These are phyloP conservation scores for Cytospora paraplurivora DNA, from an alignment of 2,329 filamentous ascomycete species.

Conservation along the genomic window DNA sequence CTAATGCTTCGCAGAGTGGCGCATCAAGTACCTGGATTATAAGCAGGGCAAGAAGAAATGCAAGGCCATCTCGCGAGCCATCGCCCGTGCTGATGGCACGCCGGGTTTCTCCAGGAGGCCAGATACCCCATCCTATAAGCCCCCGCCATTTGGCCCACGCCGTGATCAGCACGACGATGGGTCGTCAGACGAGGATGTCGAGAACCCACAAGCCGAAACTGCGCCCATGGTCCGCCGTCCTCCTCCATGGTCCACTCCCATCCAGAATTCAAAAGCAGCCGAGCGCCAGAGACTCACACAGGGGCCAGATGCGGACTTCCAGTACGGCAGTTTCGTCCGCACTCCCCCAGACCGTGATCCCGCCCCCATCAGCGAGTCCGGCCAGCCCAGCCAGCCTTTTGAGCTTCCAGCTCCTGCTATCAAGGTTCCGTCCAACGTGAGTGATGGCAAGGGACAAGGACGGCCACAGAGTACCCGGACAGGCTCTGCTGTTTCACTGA, in stretches of 20 bases:
- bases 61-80: slow-evolving; percentile 76
- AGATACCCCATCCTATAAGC: slow-evolving; percentile 34
- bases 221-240: slow-evolving; percentile 33
- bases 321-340: slow-evolving; percentile 57
- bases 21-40: slow-evolving; percentile 91
- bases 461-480: slow-evolving; percentile 12
- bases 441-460: slow-evolving; percentile 21
- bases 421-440: slow-evolving; percentile 40
- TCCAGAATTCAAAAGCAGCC: slow-evolving; percentile 23
- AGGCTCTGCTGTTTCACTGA: slow-evolving; percentile 27
- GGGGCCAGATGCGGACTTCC: slow-evolving; percentile 42
- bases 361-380: slow-evolving; percentile 30
- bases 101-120: slow-evolving; percentile 41
- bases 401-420: slow-evolving; percentile 59
- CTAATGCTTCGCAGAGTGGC: slow-evolving; percentile 68
- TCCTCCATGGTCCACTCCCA: slow-evolving; percentile 31
- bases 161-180: slow-evolving; percentile 32
- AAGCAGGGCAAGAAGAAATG: slow-evolving; percentile 94
- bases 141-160: slow-evolving; percentile 34
- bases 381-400: slow-evolving; percentile 43
- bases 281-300: slow-evolving; percentile 47
- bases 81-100: slow-evolving; percentile 62
- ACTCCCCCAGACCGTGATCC: slow-evolving; percentile 41
- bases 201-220: slow-evolving; percentile 35
- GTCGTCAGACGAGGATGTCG: slow-evolving; percentile 12